These are phyloP conservation scores for Mollisia scopiformis DNA, from an alignment of 2,329 filamentous ascomycete species.

Conservation along the genomic window DNA sequence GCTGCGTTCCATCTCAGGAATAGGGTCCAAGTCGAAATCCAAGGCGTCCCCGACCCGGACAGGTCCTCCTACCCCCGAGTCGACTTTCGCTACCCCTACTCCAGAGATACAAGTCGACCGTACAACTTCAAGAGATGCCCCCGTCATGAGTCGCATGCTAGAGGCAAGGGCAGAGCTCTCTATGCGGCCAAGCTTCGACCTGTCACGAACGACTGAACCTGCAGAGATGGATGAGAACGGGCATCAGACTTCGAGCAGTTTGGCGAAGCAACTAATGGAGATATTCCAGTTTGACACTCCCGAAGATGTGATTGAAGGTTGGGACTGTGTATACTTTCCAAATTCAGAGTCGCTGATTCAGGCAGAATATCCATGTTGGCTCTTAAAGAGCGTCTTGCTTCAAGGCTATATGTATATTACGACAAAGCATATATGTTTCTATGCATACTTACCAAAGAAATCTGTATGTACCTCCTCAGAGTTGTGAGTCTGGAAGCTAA, in stretches of 20 bases:
- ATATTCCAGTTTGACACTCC: constrained; percentile 83
- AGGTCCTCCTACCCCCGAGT: constrained; percentile 24
- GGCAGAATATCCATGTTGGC: constrained; percentile 88
- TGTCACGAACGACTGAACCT: constrained; percentile 39
- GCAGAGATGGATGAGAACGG: constrained; percentile 27
- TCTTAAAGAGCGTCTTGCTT: constrained; percentile 87
- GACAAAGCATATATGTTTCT: constrained; percentile 91
- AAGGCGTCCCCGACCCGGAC: constrained; percentile 40
- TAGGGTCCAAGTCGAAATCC: constrained; percentile 42
- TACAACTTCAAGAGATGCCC: constrained; percentile 54
- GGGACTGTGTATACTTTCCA: constrained; percentile 17
- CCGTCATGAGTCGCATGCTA: constrained; percentile 78
- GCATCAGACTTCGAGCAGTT: constrained; percentile 52
- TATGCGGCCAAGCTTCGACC: constrained; percentile 59
- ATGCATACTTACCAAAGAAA: constrained; percentile 95
- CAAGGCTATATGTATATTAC: constrained; percentile 98
- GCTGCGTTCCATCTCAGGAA: constrained; percentile 65
- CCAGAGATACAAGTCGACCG: constrained; percentile 39
- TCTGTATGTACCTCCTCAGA: constrained; percentile 56
- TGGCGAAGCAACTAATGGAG: constrained; percentile 75
- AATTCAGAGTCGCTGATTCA: constrained; percentile 19
- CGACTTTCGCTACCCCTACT: constrained; percentile 36
- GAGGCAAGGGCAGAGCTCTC: constrained; percentile 70
- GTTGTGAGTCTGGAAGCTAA: constrained; percentile 25
- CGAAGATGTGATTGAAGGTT: constrained; percentile 83